phyloP scores from a whole-genome alignment of 495 filamentous ascomycete genomes.

The Sordaria brevicollis region DNA sequence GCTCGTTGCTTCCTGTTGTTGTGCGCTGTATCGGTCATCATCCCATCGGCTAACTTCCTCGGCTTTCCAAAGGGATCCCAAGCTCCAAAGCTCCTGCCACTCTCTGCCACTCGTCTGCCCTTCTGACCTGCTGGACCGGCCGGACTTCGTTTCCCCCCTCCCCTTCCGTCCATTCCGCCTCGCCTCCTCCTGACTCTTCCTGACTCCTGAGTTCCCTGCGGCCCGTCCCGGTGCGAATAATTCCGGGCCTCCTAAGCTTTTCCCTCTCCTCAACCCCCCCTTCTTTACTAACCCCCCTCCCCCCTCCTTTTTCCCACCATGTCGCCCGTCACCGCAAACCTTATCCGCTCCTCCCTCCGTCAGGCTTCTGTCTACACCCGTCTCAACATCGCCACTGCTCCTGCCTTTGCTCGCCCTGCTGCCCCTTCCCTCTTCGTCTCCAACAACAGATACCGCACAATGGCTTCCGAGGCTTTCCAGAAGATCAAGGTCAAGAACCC shows the following conservation, averaged over 20 bases:
- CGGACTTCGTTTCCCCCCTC: not conserved
- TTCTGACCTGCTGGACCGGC: not conserved
- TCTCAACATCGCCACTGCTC: not conserved
- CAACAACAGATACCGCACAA: constrained; percentile 26
- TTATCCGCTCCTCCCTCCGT: constrained; percentile 20
- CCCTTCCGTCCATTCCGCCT: not conserved
- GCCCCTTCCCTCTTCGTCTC: constrained; percentile 14
- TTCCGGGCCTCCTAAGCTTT: not conserved
- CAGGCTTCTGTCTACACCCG: constrained; percentile 4
- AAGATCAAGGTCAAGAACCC: constrained; percentile 99
- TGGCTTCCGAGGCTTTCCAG: constrained; percentile 24
- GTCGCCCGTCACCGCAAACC: constrained; percentile 16
- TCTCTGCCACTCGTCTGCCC: not conserved
- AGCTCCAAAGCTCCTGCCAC: not conserved
- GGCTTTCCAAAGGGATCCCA: not conserved
- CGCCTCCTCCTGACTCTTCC: not conserved
- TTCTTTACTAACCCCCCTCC: constrained; percentile 4
- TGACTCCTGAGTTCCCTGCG: not conserved
- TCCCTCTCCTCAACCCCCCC: constrained; percentile 2
- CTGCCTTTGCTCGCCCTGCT: not conserved
- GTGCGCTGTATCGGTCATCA: not conserved
- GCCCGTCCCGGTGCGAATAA: constrained; percentile 15
- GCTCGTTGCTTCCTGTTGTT: not conserved
- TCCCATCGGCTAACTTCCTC: constrained; percentile 1
- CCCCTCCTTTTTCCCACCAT: constrained; percentile 13